Conservation (phyloP, 1,284 basidiomycete species). For the Sanghuangporus weigelae region DNA sequence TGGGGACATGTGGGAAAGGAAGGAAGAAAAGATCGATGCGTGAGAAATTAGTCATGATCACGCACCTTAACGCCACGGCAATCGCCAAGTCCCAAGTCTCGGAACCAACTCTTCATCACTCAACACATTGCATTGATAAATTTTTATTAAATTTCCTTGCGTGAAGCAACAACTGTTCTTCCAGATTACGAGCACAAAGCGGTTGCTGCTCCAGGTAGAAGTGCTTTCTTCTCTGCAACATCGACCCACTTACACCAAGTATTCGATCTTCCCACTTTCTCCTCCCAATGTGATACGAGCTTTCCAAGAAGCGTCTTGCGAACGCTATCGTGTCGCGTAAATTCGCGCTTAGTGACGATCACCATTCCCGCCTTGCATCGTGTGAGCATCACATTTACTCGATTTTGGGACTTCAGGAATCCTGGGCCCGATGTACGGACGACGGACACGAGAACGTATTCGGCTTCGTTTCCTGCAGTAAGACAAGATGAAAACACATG, state of each 20-base stretch:
- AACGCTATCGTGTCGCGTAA: slow-evolving; percentile 27
- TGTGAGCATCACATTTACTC: slow-evolving; percentile 46
- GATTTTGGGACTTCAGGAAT: slow-evolving; percentile 34
- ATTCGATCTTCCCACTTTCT: not conserved
- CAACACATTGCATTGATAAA: too few relatives aligned
- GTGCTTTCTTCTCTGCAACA: slow-evolving; percentile 7
- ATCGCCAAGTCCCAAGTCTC: not conserved
- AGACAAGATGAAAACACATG: not conserved
- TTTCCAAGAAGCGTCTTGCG: slow-evolving; percentile 32
- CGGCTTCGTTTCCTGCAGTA: slow-evolving; percentile 37
- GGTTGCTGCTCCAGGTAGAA: not conserved
- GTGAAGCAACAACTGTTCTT: not conserved
- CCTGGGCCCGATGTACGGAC: slow-evolving; percentile 37
- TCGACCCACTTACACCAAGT: slow-evolving; percentile 23
- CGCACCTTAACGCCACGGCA: not conserved
- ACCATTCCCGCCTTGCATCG: slow-evolving; percentile 40
- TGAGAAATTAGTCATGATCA: not conserved
- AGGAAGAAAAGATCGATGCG: not conserved
- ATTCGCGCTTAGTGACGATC: slow-evolving; percentile 33
- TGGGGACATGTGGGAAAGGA: not conserved
- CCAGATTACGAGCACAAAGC: not conserved
- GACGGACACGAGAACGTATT: slow-evolving; percentile 39
- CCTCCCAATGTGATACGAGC: slow-evolving; percentile 24
- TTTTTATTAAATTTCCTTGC: too few relatives aligned
- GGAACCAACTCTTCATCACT: too few relatives aligned